Conservation (phyloP, 148 eudicot genomes). For the Cornus controversa region DNA sequence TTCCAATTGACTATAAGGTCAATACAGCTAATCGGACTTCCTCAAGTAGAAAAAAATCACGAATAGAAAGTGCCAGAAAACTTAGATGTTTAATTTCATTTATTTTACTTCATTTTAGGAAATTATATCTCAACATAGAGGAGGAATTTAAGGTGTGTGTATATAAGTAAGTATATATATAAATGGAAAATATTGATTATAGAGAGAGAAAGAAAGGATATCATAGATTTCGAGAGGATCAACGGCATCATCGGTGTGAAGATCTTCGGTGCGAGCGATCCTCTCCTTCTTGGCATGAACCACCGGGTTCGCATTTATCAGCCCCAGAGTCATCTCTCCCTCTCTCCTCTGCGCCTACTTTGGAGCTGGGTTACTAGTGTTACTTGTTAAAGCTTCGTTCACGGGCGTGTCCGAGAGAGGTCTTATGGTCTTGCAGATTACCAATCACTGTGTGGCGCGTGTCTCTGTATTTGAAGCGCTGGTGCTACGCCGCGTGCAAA, state of each 20-base stretch:
- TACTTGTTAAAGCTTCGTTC: neutral
- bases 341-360: neutral
- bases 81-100: neutral
- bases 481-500: no score
- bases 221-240: slow-evolving; percentile 94
- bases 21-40: neutral
- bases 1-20: neutral
- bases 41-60: neutral
- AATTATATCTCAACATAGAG: no score
- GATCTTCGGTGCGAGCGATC: slow-evolving; percentile 48
- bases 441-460: no score
- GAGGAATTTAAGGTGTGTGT: no score
- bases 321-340: slow-evolving; percentile 71
- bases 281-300: slow-evolving; percentile 85
- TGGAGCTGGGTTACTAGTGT: no score
- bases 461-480: no score
- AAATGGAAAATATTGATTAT: neutral
- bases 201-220: slow-evolving; percentile 50
- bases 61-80: no score
- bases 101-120: neutral
- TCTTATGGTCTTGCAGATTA: neutral
- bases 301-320: slow-evolving; percentile 81
- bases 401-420: neutral
- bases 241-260: slow-evolving; percentile 44
- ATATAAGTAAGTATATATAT: no score